Evolutionary conservation across 495 filamentous ascomycete species (phyloP), one percentile per base, ranked within the genome.

Genomic region (Penicillium tannophilum): DNA sequence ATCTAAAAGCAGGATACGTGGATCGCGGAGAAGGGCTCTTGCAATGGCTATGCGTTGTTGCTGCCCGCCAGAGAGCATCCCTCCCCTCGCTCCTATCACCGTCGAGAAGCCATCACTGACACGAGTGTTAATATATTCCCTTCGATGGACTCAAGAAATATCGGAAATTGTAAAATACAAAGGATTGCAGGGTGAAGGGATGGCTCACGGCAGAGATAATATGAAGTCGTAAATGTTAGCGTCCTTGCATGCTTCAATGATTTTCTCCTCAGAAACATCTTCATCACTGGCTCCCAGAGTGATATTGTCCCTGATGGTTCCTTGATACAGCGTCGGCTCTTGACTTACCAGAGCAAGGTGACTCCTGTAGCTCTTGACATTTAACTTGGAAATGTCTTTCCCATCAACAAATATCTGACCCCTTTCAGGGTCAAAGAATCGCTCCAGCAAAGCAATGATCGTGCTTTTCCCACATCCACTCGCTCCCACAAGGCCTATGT

Each of bases 381-480:
- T 33, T 0, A 80, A 70, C 4, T 63, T 31, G 3, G 61, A 59
- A 46, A 87, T 75, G 54, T 80, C 59, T 4, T 61, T 35, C 9
- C 73, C 71, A 55, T 79, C 76, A 33, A 80, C 64, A 23, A 58
- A 45, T 39, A 78, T 67, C 19, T 64, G 58, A 24, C 80, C 74
- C 0, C 71, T 53, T n/a, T 64, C 60, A 0, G 77, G 72, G 24
- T 84, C 76, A 65, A 90, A 90, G 67, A 90, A 88, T 20, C 80
- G 52, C 70, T 88, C 86, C 1, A 91, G 69, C 0, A 91, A 72
- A 4, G 82, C 82, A 17, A 90, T 78, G 23, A 88, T 76, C 16
- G 85, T 90, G 1, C 82, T 87, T 63, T 93, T 93, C 12, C 90
- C 90, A 30, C 84, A 89, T 19, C 90, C 90, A 0, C 81, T 86